Base-by-base conservation (phyloP, 768 basidiomycete genomes). In the Melanogaster broomeanus region DNA sequence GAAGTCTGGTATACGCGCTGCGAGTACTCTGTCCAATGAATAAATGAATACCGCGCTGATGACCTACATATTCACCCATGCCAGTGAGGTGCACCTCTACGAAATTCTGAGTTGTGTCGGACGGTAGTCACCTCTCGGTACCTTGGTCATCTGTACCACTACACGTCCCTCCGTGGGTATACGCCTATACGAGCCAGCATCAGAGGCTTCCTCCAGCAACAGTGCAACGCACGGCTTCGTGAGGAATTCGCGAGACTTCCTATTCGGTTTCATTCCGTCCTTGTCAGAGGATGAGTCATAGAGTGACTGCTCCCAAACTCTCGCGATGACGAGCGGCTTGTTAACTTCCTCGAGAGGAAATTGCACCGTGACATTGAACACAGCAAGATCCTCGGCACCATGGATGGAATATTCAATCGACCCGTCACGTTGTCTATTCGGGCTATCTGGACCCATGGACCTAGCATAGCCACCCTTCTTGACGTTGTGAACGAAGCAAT, bases 121-220 rank as follows among this genome's bases (percentile, higher is more conserved):
- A 11, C 44, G 43, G 18, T 45, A 45, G 27, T 51, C 43, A 8
- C 34, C 25, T 30, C n/a, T 28, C 5, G 43, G 43, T 34, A 8
- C 42, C 25, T 51, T 51, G 24, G 22, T 18, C 15, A 51, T n/a
- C n/a, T 25, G 43, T 19, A 33, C 49, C 13, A 51, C 42, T 11
- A 51, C 39, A 33, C 49, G 49, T 6, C 19, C 28, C 49, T 51
- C 37, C 16, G 49, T 50, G 31, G 49, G 42, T 43, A 50, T 50
- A 22, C 49, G 42, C 25, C 30, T 16, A 19, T 44, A 50, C 15
- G 27, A 21, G 8, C 18, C 18, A 16, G 42, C 28, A 12, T 51
- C 49, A 24, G 28, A 28, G 19, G 33, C 18, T 25, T 50, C 42
- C 22, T 44, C 35, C 13, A 50, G 34, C 34, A 50, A 21, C 16